These are phyloP conservation scores for Schizophyllum amplum DNA, from an alignment of 1,284 basidiomycete genomes.

Conservation along the genomic window DNA sequence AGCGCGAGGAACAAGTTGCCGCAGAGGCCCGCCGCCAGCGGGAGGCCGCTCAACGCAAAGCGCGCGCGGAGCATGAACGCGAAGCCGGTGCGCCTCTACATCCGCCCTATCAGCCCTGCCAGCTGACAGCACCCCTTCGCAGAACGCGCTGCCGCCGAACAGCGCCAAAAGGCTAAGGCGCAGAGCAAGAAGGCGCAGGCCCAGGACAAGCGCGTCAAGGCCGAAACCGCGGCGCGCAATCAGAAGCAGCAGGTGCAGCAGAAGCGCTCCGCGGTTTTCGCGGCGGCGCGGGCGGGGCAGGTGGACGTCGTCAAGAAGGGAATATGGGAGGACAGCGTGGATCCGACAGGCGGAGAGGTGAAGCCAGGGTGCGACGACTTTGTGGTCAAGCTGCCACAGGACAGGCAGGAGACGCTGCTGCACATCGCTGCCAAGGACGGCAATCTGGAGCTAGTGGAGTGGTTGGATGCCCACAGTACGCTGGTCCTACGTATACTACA, in stretches of 20 bases:
- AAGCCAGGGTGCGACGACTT: constrained; percentile 47
- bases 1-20: constrained; percentile 43
- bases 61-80: constrained; percentile 38
- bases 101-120: neutral
- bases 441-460: constrained; percentile 49
- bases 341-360: constrained; percentile 62
- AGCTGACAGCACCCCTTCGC: constrained; percentile 9
- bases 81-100: constrained; percentile 34
- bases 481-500: constrained; percentile 16
- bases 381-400: constrained; percentile 35
- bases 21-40: constrained; percentile 41
- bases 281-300: constrained; percentile 50
- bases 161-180: constrained; percentile 47
- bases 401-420: constrained; percentile 55
- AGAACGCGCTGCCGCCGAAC: constrained; percentile 47
- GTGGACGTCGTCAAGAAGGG: constrained; percentile 47
- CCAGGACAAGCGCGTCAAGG: constrained; percentile 39
- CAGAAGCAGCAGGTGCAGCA: constrained; percentile 42
- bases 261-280: constrained; percentile 51
- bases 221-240: constrained; percentile 37
- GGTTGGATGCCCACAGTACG: constrained; percentile 65
- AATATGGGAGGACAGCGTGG: constrained; percentile 60
- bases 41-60: constrained; percentile 38
- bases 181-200: constrained; percentile 47
- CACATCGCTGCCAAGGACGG: constrained; percentile 54